These are phyloP conservation scores for Raffaelea deltoideospora DNA, from an alignment of 2,329 filamentous ascomycete genomes.

Conservation along the genomic window DNA sequence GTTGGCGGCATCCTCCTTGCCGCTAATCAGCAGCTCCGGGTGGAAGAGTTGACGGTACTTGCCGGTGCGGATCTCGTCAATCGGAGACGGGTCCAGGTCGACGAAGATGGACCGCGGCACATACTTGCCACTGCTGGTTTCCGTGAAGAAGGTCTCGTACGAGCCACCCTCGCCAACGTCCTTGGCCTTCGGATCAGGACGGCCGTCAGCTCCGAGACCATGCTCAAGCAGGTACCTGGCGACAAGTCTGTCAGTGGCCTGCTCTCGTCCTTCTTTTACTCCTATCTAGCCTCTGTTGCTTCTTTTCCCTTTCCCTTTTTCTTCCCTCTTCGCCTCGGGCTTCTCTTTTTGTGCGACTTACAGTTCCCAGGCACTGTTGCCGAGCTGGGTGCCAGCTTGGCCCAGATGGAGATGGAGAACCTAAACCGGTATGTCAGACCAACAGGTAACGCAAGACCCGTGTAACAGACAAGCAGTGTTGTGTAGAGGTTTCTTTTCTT, in stretches of 20 bases:
- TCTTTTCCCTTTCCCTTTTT: no score
- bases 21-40: constrained; percentile 56
- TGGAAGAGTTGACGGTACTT: constrained; percentile 55
- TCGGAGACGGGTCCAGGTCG: constrained; percentile 57
- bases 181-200: constrained; percentile 44
- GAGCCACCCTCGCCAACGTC: constrained; percentile 47
- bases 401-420: constrained; percentile 50
- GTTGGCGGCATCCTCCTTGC: constrained; percentile 65
- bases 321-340: no score
- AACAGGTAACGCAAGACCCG: no score
- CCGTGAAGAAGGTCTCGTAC: constrained; percentile 60
- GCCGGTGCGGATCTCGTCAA: constrained; percentile 59
- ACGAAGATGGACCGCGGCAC: constrained; percentile 59
- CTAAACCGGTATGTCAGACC: no score
- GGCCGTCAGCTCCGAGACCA: constrained; percentile 50
- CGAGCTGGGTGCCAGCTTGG: constrained; percentile 59
- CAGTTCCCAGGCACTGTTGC: constrained; percentile 65
- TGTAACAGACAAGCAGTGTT: no score
- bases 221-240: constrained; percentile 57
- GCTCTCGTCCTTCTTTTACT: no score
- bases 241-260: constrained; percentile 3
- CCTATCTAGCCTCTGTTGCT: no score
- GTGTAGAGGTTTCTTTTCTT: no score
- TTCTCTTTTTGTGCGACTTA: no score
- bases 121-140: constrained; percentile 57